phyloP scores from a whole-genome alignment of 75 land plant species.

The Pinus albicaulis region DNA sequence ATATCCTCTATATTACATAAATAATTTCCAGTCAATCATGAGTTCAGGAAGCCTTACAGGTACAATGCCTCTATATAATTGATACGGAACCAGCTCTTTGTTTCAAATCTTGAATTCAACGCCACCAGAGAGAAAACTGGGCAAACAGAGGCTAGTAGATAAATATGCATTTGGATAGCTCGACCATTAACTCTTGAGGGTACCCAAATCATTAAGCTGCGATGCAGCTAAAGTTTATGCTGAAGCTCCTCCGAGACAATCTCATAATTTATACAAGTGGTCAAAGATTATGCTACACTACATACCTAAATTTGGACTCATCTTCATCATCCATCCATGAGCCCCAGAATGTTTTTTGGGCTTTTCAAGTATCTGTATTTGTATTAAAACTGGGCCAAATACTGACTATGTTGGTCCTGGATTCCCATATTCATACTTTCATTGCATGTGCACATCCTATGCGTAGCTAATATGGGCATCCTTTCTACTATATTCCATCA shows the following conservation, averaged over 20 bases:
- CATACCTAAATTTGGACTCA: not conserved
- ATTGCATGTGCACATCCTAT: not conserved
- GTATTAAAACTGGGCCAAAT: not conserved
- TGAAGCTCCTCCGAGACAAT: not conserved
- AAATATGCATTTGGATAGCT: not conserved
- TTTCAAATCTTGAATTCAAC: too few relatives aligned
- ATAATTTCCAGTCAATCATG: too few relatives aligned
- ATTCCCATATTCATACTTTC: not conserved
- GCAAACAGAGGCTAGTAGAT: not conserved
- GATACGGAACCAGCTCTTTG: too few relatives aligned
- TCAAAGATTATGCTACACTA: not conserved
- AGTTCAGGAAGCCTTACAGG: too few relatives aligned
- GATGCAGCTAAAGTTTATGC: not conserved
- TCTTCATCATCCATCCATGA: not conserved
- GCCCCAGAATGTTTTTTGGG: not conserved
- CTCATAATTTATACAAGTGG: not conserved
- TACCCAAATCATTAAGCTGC: not conserved
- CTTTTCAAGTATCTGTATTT: not conserved
- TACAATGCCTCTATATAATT: too few relatives aligned
- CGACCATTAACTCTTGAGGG: not conserved
- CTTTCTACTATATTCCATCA: not conserved
- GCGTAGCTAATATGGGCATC: not conserved
- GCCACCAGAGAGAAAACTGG: too few relatives aligned
- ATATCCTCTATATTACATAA: too few relatives aligned
- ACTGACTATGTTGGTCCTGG: not conserved